Evolutionary conservation across 2,329 filamentous ascomycete genomes (phyloP).

Genomic region (Claviceps arundinis): DNA sequence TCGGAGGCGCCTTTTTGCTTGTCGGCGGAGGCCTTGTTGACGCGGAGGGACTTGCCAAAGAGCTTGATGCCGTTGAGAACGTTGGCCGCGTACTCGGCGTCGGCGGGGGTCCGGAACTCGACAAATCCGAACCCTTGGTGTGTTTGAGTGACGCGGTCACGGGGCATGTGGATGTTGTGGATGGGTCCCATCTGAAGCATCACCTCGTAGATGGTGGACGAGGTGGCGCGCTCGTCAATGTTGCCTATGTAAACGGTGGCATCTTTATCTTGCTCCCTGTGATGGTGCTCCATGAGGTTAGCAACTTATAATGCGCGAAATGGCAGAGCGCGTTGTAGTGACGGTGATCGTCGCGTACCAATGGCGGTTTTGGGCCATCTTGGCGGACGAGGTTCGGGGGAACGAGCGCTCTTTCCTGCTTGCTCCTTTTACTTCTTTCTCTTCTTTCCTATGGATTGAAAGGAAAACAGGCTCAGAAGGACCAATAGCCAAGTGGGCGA

Average conservation of each 20-base stretch:
- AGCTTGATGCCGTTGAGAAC: constrained; percentile 94
- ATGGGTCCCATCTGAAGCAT: constrained; percentile 97
- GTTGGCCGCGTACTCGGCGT: constrained; percentile 91
- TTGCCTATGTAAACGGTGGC: constrained; percentile 97
- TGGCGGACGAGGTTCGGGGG: constrained; percentile 12
- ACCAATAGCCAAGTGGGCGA: background rate
- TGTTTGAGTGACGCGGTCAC: constrained; percentile 91
- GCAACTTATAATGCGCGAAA: background rate
- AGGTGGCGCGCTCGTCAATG: constrained; percentile 88
- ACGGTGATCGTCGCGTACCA: constrained; percentile 40
- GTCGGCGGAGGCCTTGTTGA: constrained; percentile 87
- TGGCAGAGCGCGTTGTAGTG: background rate
- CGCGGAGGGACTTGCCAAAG: constrained; percentile 86
- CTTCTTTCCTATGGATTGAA: background rate
- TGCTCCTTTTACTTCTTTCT: background rate
- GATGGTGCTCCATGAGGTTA: background rate
- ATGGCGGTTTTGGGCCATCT: constrained; percentile 58
- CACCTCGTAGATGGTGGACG: constrained; percentile 87
- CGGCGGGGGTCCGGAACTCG: constrained; percentile 89
- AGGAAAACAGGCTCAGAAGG: background rate
- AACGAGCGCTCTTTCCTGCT: background rate
- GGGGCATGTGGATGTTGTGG: constrained; percentile 94
- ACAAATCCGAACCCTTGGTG: constrained; percentile 99
- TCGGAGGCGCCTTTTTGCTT: constrained; percentile 77
- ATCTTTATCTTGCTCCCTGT: constrained; percentile 93